Evolutionary conservation across 441 rosid genomes (phyloP), one percentile per base, ranked within the genome.

Genomic region (Populus hybrid): DNA sequence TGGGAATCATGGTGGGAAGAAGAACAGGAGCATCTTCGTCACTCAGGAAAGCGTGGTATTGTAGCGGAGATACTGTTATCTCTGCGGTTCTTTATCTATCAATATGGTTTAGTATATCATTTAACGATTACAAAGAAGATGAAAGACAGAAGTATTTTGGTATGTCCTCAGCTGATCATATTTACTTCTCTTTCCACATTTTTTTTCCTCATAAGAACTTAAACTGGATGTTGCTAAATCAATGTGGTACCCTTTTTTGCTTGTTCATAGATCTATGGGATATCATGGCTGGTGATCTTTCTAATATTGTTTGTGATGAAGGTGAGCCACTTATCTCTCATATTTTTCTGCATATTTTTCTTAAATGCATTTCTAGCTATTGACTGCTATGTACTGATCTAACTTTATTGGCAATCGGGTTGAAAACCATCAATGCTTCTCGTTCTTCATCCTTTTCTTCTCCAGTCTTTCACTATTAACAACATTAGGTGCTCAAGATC

Each of bases 1-100:
- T 97, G 99, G 99, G 99, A 97, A 81, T 97, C 99, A 1, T 97
- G 99, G 99, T 97, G 99, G 99, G 99, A 97, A 76, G 97, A 97
- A 83, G 99, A 97, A 86, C 98, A 94, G 81, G 99, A 97, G 71
- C 99, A 97, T 89, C 93, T 97, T 71, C 92, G 70, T 34, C 77
- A 87, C 84, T 94, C 99, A 28, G 98, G 99, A 77, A 93, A 88
- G 82, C 98, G 99, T 68, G 99, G 99, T 69, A 86, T 94, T 71
- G 46, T 90, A 26, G 94, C 92, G 24, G 99, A 97, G 93, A 97
- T 97, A 75, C 66, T 94, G 82, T 86, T 97, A 77, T 81, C 99
- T 63, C 81, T 93, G 66, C 86, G 99, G 46, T 97, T 94, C 83
- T 94, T 97, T 80, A 91, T 94, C 82, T 97, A 93, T 82, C 99